Base-by-base conservation (phyloP, 352 stramenopile species). In the Vaucheria bursata region DNA sequence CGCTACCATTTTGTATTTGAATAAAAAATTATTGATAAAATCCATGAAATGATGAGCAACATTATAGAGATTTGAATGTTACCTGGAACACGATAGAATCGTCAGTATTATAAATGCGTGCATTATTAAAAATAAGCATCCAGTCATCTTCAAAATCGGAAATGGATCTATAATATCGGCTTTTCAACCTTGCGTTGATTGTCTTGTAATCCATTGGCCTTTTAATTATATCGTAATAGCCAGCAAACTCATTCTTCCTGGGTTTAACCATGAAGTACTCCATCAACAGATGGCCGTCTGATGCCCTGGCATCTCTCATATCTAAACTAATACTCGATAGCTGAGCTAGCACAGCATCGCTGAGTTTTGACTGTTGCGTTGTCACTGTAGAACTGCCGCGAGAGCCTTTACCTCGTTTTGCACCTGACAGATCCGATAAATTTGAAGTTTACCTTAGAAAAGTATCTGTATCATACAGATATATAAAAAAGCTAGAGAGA, bases 151-250 rank as follows among this genome's bases (percentile, higher is more conserved):
- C 59, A 69, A 12, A 69, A 12, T 69, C 59, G 8, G 5, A 6
- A 34, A 69, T 6, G 5, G 59, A 34, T 34, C 4, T 34, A 29
- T 69, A 69, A 6, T 38, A 6, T 38, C 4, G 5, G 4, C 18
- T 34, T 29, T 38, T 34, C 18, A 18, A 8, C 4, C 59, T 6
- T 4, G 4, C 18, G 4, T 12, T 4, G 5, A 69, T 69, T 8
- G 59, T 69, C 59, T 69, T 69, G 18, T 34, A 4, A 38, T 69
- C 59, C 59, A 69, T 69, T 18, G 59, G 29, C 59, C 33, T 69
- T 8, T 38, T 34, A 18, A 69, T 69, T 29, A 69, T 29, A 69
- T 69, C 59, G 59, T 69, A 69, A 29, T 69, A 69, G 29, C 59
- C 59, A 34, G 59, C 59, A 18, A 34, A 69, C 59, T 69, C 59